These are phyloP conservation scores for Vitis rupestris DNA, from an alignment of 164 flowering plant genomes.

Conservation along the genomic window DNA sequence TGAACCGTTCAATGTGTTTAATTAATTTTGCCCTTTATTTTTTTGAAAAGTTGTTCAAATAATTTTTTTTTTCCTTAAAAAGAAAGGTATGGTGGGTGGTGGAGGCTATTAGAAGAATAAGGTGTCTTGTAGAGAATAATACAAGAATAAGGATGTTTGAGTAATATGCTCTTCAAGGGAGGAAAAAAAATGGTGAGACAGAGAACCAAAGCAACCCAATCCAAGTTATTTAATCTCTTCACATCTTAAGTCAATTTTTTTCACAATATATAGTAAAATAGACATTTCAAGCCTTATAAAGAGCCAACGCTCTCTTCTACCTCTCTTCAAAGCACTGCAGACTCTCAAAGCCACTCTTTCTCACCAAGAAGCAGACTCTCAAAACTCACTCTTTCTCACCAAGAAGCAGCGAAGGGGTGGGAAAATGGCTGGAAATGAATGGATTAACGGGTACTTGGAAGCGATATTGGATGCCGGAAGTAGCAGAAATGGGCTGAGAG, in stretches of 20 bases:
- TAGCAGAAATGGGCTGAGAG: conserved; percentile 22
- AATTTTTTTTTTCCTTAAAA: no score
- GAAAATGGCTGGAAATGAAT: conserved; percentile 70
- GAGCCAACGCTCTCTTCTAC: no score
- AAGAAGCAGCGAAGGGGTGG: not conserved
- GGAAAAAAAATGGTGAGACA: not conserved
- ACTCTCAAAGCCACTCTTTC: conserved; percentile 3
- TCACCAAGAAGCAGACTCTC: not conserved
- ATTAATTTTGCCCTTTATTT: no score
- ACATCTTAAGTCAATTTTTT: no score
- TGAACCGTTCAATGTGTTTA: no score
- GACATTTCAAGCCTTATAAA: no score
- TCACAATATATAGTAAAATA: no score
- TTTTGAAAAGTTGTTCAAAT: no score
- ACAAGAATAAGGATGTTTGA: conserved; percentile 12
- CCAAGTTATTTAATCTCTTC: no score
- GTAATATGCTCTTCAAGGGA: not conserved
- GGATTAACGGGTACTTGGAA: conserved; percentile 85
- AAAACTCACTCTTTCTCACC: conserved; percentile 9
- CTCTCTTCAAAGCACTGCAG: not conserved
- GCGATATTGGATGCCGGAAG: conserved; percentile 73
- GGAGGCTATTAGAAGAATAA: not conserved
- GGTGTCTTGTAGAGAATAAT: conserved; percentile 5
- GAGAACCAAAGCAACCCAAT: conserved; percentile 15
- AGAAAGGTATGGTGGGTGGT: no score